Evolutionary conservation across 2,329 filamentous ascomycete species (phyloP), one percentile per base, ranked within the genome.

Genomic region (Elsinoe perseae): DNA sequence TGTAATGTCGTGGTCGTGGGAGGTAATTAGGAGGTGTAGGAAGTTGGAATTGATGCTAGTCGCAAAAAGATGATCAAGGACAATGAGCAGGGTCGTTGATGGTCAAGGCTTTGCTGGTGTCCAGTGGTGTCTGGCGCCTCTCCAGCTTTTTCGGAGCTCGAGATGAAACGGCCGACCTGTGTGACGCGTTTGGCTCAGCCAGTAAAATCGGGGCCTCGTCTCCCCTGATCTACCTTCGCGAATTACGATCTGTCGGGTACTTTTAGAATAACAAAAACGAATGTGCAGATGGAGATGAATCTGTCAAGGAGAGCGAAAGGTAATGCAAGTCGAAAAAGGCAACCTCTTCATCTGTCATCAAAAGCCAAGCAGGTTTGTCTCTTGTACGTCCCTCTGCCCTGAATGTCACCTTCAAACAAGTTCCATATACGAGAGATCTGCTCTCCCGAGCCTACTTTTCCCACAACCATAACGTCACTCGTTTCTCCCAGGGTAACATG

Each of bases 161-260:
- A n/a, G 28, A 5, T 52, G 48, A 52, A 52, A 52, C 48, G 48
- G 48, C 48, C 25, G 21, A 32, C 25, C 28, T 52, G 48, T 34
- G 32, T 34, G 32, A 52, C 48, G 48, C 48, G 48, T 52, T 28
- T n/a, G 48, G 28, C 48, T 52, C 44, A 34, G 48, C 48, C 28
- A 52, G 48, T 36, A n/a, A 32, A 36, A 52, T 52, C 28, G 48
- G 10, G 23, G 14, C 23, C 9, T 6, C 10, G 6, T 5, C 30
- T 52, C 48, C 30, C 48, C 48, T 52, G 48, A 52, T 52, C 48
- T 28, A 52, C 48, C 28, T 14, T 34, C 20, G 44, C 32, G 48
- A 52, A 52, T 52, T 52, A 28, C 48, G 48, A 52, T 52, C 48
- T 52, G 48, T 52, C 21, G 16, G 48, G n/a, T n/a, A n/a, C n/a